Evolutionary conservation across 192 early-diverging fungal species (phyloP), one percentile per base, ranked within the genome.

Genomic region (Mortierella claussenii): DNA sequence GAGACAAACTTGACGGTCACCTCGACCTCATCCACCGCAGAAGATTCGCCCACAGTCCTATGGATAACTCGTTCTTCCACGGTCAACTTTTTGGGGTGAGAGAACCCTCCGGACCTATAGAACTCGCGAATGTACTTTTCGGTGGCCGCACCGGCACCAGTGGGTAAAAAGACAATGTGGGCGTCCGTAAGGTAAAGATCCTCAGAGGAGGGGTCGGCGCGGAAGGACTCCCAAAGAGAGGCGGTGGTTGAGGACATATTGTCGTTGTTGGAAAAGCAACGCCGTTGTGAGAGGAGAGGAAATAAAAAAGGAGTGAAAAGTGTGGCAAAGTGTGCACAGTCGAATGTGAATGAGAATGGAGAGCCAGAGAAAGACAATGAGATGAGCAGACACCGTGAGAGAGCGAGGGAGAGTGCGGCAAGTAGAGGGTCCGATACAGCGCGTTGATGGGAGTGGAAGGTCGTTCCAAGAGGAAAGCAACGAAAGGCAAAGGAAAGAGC

Each of bases 1-100:
- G 55, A 68, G 58, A 79, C 56, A 68, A 82, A 82, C 48, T 79
- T 74, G 63, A 82, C 71, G 1, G 75, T 82, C 17, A 73, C 58
- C 44, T 79, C 81, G 17, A 78, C 66, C 32, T 82, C 81, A 66
- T 82, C 81, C 12, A 82, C 81, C 13, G 78, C 66, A 9, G 81
- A 74, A 17, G 69, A 65, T 30, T 69, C 58, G 15, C 75, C 75
- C 5, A 82, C 60, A 23, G 81, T 82, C 12, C 55, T 48, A n/a
- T 69, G 54, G 18, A 82, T 60, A 7, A 75, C 51, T 24, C 44
- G 68, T 53, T 82, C 81, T n/a, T 75, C 68, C 1, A 82, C 66
- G 1, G n/a, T 32, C 11, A 82, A 42, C 15, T 55, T 55, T 27
- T 75, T 75, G 3, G 71, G 34, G 36, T 75, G 71, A 0, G 71